Evolutionary conservation across 495 filamentous ascomycete species (phyloP), one percentile per base, ranked within the genome.

Genomic region (Daldinia decipiens): DNA sequence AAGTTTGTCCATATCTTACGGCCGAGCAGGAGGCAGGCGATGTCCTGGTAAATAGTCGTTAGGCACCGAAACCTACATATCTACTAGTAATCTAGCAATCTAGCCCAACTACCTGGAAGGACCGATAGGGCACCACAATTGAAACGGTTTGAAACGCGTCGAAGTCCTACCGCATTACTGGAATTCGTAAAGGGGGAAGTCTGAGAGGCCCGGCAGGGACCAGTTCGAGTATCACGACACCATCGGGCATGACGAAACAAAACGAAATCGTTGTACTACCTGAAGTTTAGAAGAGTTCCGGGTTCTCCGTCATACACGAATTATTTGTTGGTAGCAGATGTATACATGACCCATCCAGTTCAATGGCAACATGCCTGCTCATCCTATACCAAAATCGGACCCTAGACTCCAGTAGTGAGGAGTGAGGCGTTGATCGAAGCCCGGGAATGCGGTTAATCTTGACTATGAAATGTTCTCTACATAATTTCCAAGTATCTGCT

Each of bases 161-260:
- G 65, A 64, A 54, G 61, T 69, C 55, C 65, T 73, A 69, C 70
- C 65, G 43, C 61, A 57, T 62, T 51, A 52, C 70, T 54, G 65
- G 45, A 58, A 21, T 47, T 62, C 65, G 38, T 61, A 73, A 66
- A 69, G 61, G 65, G 65, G 70, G 56, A 38, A 58, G 21, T 51
- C 55, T 65, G 36, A 52, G 21, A 53, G 57, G 62, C 59, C 62
- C 62, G 40, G 45, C 58, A 62, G 27, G 59, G 29, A 38, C 59
- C 58, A 64, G 62, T 39, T 73, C 65, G 57, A 73, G 70, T 73
- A 65, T 53, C 65, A 73, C 70, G 65, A 66, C 65, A 34, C 70
- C 70, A 69, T 73, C 70, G 70, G 70, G 70, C 70, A 73, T 73
- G 70, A 73, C 70, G 65, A 73, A 68, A 73, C 70, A 62, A 69